Percentiles rank a stretch among this genome's conserved stretches.
These are phyloP conservation scores for Xeromyces bisporus DNA, from an alignment of 495 filamentous ascomycete species.

Conservation along the genomic window DNA sequence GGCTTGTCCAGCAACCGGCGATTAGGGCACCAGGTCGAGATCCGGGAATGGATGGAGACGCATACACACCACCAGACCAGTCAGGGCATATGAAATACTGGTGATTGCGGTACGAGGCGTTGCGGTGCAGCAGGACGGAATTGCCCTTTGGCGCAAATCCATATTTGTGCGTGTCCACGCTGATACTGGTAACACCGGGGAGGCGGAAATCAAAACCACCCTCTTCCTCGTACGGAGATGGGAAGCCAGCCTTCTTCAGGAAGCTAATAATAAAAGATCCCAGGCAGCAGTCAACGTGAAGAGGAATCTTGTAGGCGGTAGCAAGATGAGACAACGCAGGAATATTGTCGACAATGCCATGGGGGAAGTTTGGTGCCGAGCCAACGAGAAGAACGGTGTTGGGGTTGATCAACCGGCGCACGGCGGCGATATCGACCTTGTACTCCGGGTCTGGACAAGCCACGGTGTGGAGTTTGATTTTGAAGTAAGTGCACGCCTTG, in stretches of 20 bases:
- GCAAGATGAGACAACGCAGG: slow-evolving; percentile 70
- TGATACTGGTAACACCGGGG: slow-evolving; percentile 85
- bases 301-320: slow-evolving; percentile 54
- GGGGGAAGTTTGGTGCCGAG: slow-evolving; percentile 91
- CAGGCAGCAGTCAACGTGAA: slow-evolving; percentile 95
- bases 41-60: slow-evolving; percentile 76
- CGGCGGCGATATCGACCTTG: slow-evolving; percentile 60
- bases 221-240: slow-evolving; percentile 40
- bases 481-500: slow-evolving; percentile 89
- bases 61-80: slow-evolving; percentile 94
- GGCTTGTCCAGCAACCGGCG: slow-evolving; percentile 77
- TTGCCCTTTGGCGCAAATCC: slow-evolving; percentile 97
- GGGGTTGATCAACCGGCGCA: slow-evolving; percentile 76
- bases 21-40: slow-evolving; percentile 87
- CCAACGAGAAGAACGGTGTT: slow-evolving; percentile 96
- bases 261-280: slow-evolving; percentile 89
- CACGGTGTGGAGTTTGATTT: slow-evolving; percentile 84
- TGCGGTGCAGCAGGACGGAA: slow-evolving; percentile 80
- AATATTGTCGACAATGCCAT: slow-evolving; percentile 96
- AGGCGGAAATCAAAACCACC: slow-evolving; percentile 85
- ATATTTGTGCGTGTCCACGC: slow-evolving; percentile 97
- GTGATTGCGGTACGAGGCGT: slow-evolving; percentile 53
- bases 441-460: slow-evolving; percentile 70
- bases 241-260: slow-evolving; percentile 78
- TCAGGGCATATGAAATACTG: slow-evolving; percentile 94